Conservation (phyloP, 257 asterid genomes). For the Solanum gracilifrons region DNA sequence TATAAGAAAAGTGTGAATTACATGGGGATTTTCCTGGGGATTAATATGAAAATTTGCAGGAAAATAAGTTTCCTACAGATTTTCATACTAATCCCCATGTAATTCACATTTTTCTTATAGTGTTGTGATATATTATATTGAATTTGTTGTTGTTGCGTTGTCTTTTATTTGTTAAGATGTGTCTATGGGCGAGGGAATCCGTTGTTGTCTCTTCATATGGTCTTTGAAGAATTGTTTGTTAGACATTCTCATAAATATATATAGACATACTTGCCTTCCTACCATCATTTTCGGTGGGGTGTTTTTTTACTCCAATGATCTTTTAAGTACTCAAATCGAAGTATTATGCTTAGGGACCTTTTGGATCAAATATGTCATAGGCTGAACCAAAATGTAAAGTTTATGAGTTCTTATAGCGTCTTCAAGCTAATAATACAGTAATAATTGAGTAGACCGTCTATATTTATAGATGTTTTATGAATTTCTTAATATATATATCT, state of each 20-base stretch:
- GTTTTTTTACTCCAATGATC: not conserved
- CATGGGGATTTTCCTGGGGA: too few species aligned
- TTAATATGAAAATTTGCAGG: too few species aligned
- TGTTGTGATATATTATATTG: too few species aligned
- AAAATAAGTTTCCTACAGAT: too few species aligned
- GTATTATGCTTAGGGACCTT: not conserved
- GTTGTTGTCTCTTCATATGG: not conserved
- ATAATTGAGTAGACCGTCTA: too few species aligned
- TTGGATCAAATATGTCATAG: not conserved
- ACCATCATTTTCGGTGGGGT: not conserved
- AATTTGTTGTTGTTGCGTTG: not conserved
- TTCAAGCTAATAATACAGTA: not conserved
- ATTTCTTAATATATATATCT: not conserved
- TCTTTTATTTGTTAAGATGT: not conserved
- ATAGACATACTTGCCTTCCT: not conserved
- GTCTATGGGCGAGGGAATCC: not conserved
- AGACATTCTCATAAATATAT: not conserved
- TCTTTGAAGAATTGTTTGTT: not conserved
- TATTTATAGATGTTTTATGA: too few species aligned
- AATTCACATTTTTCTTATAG: too few species aligned
- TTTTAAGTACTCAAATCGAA: not conserved
- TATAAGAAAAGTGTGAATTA: too few species aligned
- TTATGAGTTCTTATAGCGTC: not conserved
- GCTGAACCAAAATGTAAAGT: accelerated
- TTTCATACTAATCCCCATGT: too few species aligned